Evolutionary conservation across 1,284 basidiomycete genomes (phyloP), one percentile per base, ranked within the genome.

Genomic region (Hemileia vastatrix): DNA sequence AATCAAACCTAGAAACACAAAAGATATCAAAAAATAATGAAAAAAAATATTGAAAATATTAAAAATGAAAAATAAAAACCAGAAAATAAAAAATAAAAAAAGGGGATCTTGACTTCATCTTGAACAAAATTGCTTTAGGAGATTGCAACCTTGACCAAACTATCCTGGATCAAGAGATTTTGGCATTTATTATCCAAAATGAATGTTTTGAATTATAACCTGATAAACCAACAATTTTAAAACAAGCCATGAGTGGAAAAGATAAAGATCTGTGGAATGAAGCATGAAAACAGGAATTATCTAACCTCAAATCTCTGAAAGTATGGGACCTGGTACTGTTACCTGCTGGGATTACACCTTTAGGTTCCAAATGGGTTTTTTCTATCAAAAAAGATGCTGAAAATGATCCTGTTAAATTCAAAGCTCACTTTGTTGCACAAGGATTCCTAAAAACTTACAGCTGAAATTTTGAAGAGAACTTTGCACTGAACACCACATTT

Each of bases 341-440:
- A 5, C 58, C 58, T 1, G 9, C 33, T 11, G 44, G 44, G 2
- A 53, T 27, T 2, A 18, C n/a, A 2, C 23, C 48, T 1, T 15
- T 60, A 23, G 50, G 50, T 1, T 24, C 24, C 23, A 6, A 21
- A 19, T 60, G 58, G 50, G 51, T n/a, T n/a, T 54, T 1, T 52
- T 59, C 9, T 24, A 24, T 1, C 8, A 57, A 19, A 31, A 21
- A 32, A 4, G 23, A 57, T 4, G 21, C 9, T 3, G 19, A 57
- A 1, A 31, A 47, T 4, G 8, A 19, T 9, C 9, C 50, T 1
- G 3, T 4, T 1, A 3, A 31, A 4, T 50, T 33, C 47, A 57
- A 57, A n/a, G 56, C 56, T 9, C 13, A 31, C 3, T 50, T 33
- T 23, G 47, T 57, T 1, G 56, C 56, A 8, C 31, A 33, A n/a